Evolutionary conservation across 2,329 filamentous ascomycete genomes (phyloP).

Genomic region (Colletotrichum sansevieriae): DNA sequence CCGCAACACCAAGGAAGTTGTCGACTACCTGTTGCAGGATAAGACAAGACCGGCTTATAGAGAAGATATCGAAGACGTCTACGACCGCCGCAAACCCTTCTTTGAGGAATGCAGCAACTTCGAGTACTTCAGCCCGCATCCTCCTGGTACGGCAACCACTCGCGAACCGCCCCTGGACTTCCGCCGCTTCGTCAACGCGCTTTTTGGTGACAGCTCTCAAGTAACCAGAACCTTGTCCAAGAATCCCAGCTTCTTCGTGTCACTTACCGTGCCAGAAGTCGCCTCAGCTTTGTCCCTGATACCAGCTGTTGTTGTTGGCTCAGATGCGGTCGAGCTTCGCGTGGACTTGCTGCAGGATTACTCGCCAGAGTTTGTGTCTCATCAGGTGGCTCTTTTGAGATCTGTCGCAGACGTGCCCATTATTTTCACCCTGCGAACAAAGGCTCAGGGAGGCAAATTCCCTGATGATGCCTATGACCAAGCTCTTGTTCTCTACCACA

Average conservation of each 20-base stretch:
- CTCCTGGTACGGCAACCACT: slow-evolving; percentile 44
- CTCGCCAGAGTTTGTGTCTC: slow-evolving; percentile 80
- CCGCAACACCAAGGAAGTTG: slow-evolving; percentile 87
- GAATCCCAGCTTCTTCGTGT: slow-evolving; percentile 91
- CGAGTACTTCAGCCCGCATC: slow-evolving; percentile 87
- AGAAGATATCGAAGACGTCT: slow-evolving; percentile 92
- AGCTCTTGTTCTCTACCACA: slow-evolving; percentile 79
- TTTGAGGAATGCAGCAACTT: slow-evolving; percentile 95
- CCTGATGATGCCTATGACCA: slow-evolving; percentile 81
- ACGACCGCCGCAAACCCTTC: slow-evolving; percentile 88
- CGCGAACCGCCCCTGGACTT: slow-evolving; percentile 66
- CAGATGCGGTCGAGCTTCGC: slow-evolving; percentile 94
- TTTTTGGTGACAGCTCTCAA: slow-evolving; percentile 48
- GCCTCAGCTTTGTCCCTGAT: slow-evolving; percentile 73
- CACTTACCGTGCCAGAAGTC: slow-evolving; percentile 85
- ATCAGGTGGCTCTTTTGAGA: slow-evolving; percentile 85
- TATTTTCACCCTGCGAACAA: slow-evolving; percentile 91
- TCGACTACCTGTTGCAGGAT: slow-evolving; percentile 89
- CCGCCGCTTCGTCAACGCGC: slow-evolving; percentile 71
- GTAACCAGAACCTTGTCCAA: slow-evolving; percentile 53
- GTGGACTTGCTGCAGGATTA: slow-evolving; percentile 89
- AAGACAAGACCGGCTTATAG: slow-evolving; percentile 93
- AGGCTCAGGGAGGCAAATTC: slow-evolving; percentile 88
- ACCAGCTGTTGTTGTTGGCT: slow-evolving; percentile 81
- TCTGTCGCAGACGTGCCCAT: slow-evolving; percentile 80